Conservation (phyloP, 805 yeast species). For the Geotrichum ghanense region DNA sequence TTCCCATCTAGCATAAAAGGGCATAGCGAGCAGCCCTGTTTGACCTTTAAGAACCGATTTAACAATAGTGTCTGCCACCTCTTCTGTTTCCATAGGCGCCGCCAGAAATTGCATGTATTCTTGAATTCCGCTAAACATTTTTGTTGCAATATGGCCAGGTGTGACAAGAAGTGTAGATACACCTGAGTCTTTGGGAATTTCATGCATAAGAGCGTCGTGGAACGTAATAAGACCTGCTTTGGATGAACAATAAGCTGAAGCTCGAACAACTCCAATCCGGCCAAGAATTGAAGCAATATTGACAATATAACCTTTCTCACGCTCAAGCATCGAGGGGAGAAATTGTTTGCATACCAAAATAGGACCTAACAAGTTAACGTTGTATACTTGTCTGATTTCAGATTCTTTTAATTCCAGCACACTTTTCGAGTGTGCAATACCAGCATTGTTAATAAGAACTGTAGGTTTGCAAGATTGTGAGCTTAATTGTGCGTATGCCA, state of each 20-base stretch:
- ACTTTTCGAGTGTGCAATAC: slow-evolving; percentile 67
- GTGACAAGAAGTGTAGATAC: slow-evolving; percentile 62
- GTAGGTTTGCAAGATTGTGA: slow-evolving; percentile 28
- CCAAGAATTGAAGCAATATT: slow-evolving; percentile 71
- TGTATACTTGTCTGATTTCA: slow-evolving; percentile 30
- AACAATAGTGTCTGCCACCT: slow-evolving; percentile 47
- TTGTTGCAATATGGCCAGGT: slow-evolving; percentile 69
- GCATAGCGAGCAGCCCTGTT: slow-evolving; percentile 54
- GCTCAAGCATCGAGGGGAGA: slow-evolving; percentile 47
- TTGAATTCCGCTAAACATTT: slow-evolving; percentile 51
- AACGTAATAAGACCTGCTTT: slow-evolving; percentile 67
- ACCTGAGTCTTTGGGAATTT: slow-evolving; percentile 28
- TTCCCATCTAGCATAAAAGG: slow-evolving; percentile 57
- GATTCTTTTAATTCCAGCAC: not conserved
- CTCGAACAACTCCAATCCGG: slow-evolving; percentile 60
- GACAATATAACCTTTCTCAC: slow-evolving; percentile 52
- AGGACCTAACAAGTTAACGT: slow-evolving; percentile 52
- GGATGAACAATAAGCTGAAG: slow-evolving; percentile 69
- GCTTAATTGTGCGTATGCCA: not conserved
- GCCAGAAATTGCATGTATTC: slow-evolving; percentile 63
- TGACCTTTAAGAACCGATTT: slow-evolving; percentile 11
- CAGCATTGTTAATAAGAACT: slow-evolving; percentile 79
- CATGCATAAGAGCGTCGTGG: slow-evolving; percentile 59
- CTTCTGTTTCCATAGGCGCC: slow-evolving; percentile 55
- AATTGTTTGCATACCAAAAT: slow-evolving; percentile 53